Evolutionary conservation across 2,329 filamentous ascomycete species (phyloP).

Genomic region (Pseudodiploospora longispora): DNA sequence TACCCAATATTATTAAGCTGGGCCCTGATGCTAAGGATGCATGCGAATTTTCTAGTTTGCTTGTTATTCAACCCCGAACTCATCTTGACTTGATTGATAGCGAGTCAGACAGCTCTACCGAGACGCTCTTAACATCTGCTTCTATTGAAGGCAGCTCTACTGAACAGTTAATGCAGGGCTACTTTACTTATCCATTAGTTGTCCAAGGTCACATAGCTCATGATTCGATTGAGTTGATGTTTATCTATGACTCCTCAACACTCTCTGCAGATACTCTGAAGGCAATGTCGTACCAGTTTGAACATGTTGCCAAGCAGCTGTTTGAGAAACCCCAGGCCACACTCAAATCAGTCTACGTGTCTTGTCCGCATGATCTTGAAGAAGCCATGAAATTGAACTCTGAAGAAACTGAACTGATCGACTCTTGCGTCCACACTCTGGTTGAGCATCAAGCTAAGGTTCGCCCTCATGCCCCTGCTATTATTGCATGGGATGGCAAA

Average conservation of each 20-base stretch:
- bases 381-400: background rate
- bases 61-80: background rate
- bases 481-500: slow-evolving; percentile 36
- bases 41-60: slow-evolving; percentile 1
- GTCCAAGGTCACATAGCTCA: slow-evolving; percentile 6
- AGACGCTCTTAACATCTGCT: background rate
- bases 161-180: slow-evolving; percentile 2
- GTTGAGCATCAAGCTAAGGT: slow-evolving; percentile 20
- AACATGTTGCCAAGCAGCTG: slow-evolving; percentile 10
- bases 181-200: slow-evolving; percentile 13
- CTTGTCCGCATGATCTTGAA: background rate
- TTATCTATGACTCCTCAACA: slow-evolving; percentile 7
- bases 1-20: background rate
- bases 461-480: slow-evolving; percentile 25
- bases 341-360: background rate
- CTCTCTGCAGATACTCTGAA: slow-evolving; percentile 3
- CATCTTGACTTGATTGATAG: slow-evolving; percentile 2
- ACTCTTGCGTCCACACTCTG: background rate
- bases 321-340: background rate
- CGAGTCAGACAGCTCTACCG: background rate
- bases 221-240: background rate
- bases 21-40: background rate
- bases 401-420: background rate
- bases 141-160: background rate
- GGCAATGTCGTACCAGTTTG: slow-evolving; percentile 10